Evolutionary conservation across 352 stramenopile genomes (phyloP).

Genomic region (Phytophthora nicotianae): DNA sequence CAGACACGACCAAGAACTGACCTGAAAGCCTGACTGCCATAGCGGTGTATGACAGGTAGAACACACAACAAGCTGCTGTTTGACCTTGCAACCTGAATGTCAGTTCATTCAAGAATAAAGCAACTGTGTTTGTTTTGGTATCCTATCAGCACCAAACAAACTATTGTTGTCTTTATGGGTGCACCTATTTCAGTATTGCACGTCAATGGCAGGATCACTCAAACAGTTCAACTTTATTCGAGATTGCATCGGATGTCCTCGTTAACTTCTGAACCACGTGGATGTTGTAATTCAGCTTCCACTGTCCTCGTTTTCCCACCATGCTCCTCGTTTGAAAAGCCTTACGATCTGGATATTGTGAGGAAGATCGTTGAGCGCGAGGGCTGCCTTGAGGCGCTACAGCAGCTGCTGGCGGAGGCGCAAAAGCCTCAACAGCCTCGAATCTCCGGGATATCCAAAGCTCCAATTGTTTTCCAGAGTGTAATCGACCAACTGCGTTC

Average conservation of each 20-base stretch:
- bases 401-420: conserved; percentile 51
- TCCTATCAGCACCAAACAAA: background rate
- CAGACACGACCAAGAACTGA: conserved; percentile 41
- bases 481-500: conserved; percentile 66
- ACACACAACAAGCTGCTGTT: background rate
- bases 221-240: background rate
- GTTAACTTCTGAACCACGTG: background rate
- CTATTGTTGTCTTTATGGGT: background rate
- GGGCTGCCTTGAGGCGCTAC: conserved; percentile 74
- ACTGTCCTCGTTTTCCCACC: conserved; percentile 33
- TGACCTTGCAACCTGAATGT: too few relatives aligned
- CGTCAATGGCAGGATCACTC: background rate
- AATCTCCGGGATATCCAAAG: conserved; percentile 31
- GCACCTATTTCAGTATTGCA: conserved; percentile 18
- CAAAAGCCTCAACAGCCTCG: conserved; percentile 24
- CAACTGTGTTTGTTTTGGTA: conserved; percentile 1
- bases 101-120: too few relatives aligned
- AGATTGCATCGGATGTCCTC: conserved; percentile 12
- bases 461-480: conserved; percentile 67
- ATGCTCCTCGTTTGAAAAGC: conserved; percentile 44
- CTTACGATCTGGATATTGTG: conserved; percentile 64
- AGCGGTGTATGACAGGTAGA: conserved; percentile 8
- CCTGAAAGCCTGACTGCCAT: too few relatives aligned
- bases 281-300: background rate
- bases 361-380: conserved; percentile 84